Percentiles rank a stretch among this genome's conserved stretches.
Evolutionary conservation across 257 asterid genomes (phyloP).

Genomic region (Osmanthus fragrans): DNA sequence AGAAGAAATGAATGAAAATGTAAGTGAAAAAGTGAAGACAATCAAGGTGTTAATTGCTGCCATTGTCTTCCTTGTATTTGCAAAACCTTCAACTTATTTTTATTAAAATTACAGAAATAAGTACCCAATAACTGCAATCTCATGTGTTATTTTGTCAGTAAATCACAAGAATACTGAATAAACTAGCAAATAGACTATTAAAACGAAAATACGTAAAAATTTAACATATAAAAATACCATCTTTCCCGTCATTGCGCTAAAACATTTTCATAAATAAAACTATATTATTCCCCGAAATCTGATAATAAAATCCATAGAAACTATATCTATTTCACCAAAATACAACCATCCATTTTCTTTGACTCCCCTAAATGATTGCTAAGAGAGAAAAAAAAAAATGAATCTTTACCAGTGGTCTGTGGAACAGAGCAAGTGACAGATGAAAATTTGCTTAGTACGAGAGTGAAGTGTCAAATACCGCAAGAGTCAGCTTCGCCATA

Average conservation of each 20-base stretch:
- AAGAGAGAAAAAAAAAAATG: too few species aligned
- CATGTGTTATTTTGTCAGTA: neutral
- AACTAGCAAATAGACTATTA: neutral
- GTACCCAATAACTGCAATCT: neutral
- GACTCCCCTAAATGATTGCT: neutral
- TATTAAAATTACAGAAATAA: neutral
- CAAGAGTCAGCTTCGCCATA: neutral
- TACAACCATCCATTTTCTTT: neutral
- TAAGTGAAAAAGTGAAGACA: neutral
- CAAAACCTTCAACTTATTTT: neutral
- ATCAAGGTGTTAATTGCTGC: neutral
- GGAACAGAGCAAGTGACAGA: neutral
- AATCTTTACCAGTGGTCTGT: neutral
- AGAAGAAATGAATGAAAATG: neutral
- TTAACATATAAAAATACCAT: neutral
- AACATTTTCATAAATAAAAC: neutral
- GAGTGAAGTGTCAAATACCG: neutral
- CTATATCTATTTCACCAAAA: neutral
- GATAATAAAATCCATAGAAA: neutral
- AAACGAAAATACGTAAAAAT: too few species aligned
- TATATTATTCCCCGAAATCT: neutral
- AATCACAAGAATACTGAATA: neutral
- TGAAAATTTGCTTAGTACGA: neutral
- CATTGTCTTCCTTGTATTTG: neutral
- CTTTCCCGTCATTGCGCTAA: neutral